A percentile compares a stretch with the other conserved stretches of the same genome.
phyloP scores from a whole-genome alignment of 805 yeast genomes.

The Wilhelminamyces savonicus region DNA sequence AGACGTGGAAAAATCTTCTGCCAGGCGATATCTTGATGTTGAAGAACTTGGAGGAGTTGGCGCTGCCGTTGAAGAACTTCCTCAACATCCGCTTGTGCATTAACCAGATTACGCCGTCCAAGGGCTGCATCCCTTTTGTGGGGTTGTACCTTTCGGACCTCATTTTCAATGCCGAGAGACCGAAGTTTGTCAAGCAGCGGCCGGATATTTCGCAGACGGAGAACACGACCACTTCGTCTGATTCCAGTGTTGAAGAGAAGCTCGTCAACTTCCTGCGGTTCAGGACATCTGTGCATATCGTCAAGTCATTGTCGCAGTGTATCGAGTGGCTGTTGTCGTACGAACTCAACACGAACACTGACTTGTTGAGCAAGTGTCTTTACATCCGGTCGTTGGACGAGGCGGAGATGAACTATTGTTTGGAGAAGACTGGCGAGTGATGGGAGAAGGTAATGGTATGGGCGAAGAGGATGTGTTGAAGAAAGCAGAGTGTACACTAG shows the following conservation, averaged over 20 bases:
- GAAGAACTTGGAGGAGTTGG: slow-evolving; percentile 60
- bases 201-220: slow-evolving; percentile 1
- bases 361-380: slow-evolving; percentile 74
- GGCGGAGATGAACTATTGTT: slow-evolving; percentile 54
- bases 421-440: slow-evolving; percentile 7
- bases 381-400: slow-evolving; percentile 70
- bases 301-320: slow-evolving; percentile 68
- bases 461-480: too few relatives aligned
- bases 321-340: slow-evolving; percentile 83
- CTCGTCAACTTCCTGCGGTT: slow-evolving; percentile 75
- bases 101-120: slow-evolving; percentile 50
- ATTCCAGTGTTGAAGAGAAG: slow-evolving; percentile 15
- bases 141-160: slow-evolving; percentile 83
- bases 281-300: slow-evolving; percentile 67
- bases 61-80: slow-evolving; percentile 74
- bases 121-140: slow-evolving; percentile 86
- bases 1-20: slow-evolving; percentile 70
- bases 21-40: slow-evolving; percentile 67
- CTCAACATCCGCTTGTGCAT: slow-evolving; percentile 57
- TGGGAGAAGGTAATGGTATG: too few relatives aligned
- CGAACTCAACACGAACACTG: slow-evolving; percentile 47
- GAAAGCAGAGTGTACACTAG: too few relatives aligned
- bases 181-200: slow-evolving; percentile 34
- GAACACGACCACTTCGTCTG: slow-evolving; percentile 6
- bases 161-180: slow-evolving; percentile 63